Percentiles rank a stretch among this genome's conserved stretches.
Conservation (phyloP, 1,284 basidiomycete genomes). For the Microbotryum saponariae region DNA sequence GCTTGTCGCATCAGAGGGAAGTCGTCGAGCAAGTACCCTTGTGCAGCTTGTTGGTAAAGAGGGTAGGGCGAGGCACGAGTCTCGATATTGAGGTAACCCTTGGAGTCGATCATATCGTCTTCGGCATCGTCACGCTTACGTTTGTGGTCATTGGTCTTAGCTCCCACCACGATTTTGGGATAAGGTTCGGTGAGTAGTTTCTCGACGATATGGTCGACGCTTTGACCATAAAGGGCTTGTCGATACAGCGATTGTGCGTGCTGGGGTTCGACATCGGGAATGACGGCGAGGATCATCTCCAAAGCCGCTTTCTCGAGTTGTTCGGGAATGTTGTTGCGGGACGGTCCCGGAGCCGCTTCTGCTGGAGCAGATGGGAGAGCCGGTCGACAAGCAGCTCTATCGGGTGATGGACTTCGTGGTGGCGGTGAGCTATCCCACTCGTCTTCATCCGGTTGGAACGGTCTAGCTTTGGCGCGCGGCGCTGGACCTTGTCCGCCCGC, state of each 20-base stretch:
- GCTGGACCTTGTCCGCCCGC: no score
- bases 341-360: no score
- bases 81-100: constrained; percentile 1
- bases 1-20: constrained; percentile 12
- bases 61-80: background rate
- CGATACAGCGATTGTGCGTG: constrained; percentile 9
- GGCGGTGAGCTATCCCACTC: no score
- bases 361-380: no score
- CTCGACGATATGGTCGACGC: constrained; percentile 22
- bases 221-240: background rate
- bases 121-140: constrained; percentile 2
- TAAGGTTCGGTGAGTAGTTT: constrained; percentile 9
- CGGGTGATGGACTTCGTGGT: no score
- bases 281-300: constrained; percentile 13
- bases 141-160: constrained; percentile 6
- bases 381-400: no score
- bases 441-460: no score
- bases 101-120: background rate
- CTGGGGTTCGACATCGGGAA: constrained; percentile 24
- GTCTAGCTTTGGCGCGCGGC: no score
- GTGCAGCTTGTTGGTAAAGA: constrained; percentile 15
- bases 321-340: no score
- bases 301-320: background rate
- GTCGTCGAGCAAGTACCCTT: constrained; percentile 1
- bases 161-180: background rate